phyloP scores from a whole-genome alignment of 495 filamentous ascomycete species.

The Lasiosphaeriaceae sp. region DNA sequence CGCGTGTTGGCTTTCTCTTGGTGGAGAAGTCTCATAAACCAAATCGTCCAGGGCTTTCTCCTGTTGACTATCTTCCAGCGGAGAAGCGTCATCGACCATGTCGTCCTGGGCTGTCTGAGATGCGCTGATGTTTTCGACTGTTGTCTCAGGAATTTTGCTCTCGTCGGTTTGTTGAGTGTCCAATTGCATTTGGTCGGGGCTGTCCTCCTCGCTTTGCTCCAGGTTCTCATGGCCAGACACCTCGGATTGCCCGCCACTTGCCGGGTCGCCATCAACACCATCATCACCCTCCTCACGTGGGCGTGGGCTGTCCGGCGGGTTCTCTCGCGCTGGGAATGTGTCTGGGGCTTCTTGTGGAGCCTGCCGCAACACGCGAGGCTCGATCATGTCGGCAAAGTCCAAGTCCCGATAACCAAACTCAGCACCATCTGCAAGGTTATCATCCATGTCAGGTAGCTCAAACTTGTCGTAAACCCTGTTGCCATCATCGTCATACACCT shows the following conservation, averaged over 20 bases:
- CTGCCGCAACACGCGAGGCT: slow-evolving; percentile 39
- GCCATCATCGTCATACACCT: slow-evolving; percentile 40
- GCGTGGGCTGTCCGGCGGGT: neutral
- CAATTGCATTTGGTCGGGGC: slow-evolving; percentile 1
- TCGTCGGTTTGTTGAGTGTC: slow-evolving; percentile 2
- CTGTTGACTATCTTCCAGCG: slow-evolving; percentile 21
- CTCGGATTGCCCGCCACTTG: slow-evolving; percentile 7
- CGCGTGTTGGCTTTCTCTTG: too few relatives aligned
- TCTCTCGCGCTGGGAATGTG: neutral
- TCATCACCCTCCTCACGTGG: neutral
- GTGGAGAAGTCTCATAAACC: too few relatives aligned
- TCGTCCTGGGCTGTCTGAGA: slow-evolving; percentile 3
- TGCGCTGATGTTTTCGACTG: neutral
- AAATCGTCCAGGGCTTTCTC: slow-evolving; percentile 22
- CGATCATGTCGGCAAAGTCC: slow-evolving; percentile 38
- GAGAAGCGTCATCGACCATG: slow-evolving; percentile 4
- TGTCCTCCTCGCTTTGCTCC: slow-evolving; percentile 6
- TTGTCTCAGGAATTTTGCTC: slow-evolving; percentile 18
- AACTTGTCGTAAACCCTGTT: slow-evolving; percentile 47
- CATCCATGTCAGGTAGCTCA: slow-evolving; percentile 39
- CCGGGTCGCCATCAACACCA: neutral
- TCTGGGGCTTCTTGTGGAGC: neutral
- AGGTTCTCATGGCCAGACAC: slow-evolving; percentile 14
- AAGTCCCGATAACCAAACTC: slow-evolving; percentile 34
- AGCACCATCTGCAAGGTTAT: slow-evolving; percentile 26